phyloP scores from a whole-genome alignment of 1,139 yeast species.

The Pichia sp. region DNA sequence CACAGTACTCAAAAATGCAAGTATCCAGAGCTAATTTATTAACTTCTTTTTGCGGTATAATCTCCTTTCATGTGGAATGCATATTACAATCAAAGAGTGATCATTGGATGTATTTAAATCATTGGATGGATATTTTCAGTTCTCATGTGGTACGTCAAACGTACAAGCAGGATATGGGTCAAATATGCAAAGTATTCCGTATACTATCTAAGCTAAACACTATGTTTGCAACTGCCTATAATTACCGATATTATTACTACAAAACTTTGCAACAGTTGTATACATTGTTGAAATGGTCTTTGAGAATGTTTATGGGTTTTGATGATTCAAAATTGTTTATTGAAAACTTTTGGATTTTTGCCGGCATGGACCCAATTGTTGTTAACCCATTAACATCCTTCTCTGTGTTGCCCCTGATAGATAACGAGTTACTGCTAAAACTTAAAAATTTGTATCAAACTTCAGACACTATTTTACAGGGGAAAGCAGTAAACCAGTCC shows the following conservation, averaged over 20 bases:
- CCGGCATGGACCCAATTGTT: conserved; percentile 4
- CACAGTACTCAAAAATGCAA: background rate
- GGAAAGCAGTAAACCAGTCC: background rate
- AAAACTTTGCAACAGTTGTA: background rate
- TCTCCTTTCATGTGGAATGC: conserved; percentile 17
- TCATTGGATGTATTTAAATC: conserved; percentile 25
- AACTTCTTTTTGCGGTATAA: conserved; percentile 16
- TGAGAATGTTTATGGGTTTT: conserved; percentile 9
- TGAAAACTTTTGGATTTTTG: conserved; percentile 4
- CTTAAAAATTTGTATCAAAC: background rate
- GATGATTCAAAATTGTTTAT: conserved; percentile 2
- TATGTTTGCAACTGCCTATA: background rate
- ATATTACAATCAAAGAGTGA: conserved; percentile 5
- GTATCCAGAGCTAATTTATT: background rate
- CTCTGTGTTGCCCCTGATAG: background rate
- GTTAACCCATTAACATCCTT: background rate
- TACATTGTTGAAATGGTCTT: conserved; percentile 2
- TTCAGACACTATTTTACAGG: background rate
- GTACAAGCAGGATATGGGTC: background rate
- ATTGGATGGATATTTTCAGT: conserved; percentile 22
- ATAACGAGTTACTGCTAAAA: background rate
- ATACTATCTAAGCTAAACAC: background rate
- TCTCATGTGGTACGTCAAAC: background rate
- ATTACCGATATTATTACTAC: conserved; percentile 7
- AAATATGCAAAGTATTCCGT: background rate